phyloP scores from a whole-genome alignment of 148 eudicot species.

The Cornus kousa region DNA sequence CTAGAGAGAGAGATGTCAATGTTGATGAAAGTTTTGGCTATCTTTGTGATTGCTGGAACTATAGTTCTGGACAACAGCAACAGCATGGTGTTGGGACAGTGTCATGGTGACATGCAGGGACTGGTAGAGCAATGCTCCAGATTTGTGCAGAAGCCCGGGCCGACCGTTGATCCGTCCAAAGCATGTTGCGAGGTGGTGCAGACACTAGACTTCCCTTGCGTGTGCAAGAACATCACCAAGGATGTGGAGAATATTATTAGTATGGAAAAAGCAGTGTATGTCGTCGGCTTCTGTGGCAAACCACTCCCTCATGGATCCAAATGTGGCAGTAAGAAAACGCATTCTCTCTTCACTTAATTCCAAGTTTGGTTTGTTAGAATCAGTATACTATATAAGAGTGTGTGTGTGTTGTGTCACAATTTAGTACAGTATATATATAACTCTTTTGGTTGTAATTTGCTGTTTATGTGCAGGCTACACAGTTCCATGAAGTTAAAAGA shows the following conservation, averaged over 20 bases:
- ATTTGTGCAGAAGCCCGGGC: conserved; percentile 42
- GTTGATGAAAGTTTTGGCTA: conserved; percentile 8
- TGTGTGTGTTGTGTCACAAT: too few species aligned
- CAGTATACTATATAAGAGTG: neutral
- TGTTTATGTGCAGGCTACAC: conserved; percentile 20
- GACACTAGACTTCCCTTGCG: conserved; percentile 41
- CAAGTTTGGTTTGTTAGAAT: neutral
- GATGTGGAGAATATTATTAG: conserved; percentile 47
- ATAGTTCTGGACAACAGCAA: conserved; percentile 6
- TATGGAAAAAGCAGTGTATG: conserved; percentile 48
- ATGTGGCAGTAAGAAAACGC: conserved; percentile 51
- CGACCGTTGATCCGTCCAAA: conserved; percentile 30
- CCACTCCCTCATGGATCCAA: conserved; percentile 42
- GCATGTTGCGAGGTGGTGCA: conserved; percentile 44
- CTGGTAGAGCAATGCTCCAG: conserved; percentile 36
- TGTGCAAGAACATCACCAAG: conserved; percentile 35
- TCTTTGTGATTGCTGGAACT: neutral
- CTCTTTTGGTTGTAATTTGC: too few species aligned
- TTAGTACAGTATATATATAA: too few species aligned
- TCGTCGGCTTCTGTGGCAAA: conserved; percentile 43
- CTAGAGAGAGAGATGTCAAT: conserved; percentile 14
- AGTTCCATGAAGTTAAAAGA: conserved; percentile 20
- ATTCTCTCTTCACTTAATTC: neutral
- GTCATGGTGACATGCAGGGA: conserved; percentile 47
- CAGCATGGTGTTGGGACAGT: conserved; percentile 42